A percentile compares a stretch with the other conserved stretches of the same genome.
Evolutionary conservation across 192 early-diverging fungal genomes (phyloP).

Genomic region (Umbelopsis vinacea): DNA sequence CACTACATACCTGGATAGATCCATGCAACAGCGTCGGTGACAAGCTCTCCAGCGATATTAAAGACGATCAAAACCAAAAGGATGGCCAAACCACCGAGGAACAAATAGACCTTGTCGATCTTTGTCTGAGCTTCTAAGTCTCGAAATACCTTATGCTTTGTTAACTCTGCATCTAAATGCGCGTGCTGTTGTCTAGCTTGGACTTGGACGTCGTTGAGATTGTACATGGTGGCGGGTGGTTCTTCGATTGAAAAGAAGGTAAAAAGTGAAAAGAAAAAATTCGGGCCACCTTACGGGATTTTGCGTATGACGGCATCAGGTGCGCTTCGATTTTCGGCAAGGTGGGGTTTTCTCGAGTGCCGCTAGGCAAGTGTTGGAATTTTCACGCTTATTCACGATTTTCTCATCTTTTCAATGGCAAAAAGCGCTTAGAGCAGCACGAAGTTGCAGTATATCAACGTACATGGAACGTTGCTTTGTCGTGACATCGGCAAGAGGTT

Average conservation of each 20-base stretch:
- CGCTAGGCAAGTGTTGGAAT: no score
- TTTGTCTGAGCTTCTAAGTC: constrained; percentile 75
- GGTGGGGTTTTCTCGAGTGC: no score
- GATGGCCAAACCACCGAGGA: constrained; percentile 61
- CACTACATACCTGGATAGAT: constrained; percentile 78
- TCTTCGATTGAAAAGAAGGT: neutral
- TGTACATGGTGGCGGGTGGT: neutral
- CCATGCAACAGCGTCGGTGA: constrained; percentile 87
- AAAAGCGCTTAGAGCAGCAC: no score
- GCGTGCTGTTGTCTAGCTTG: constrained; percentile 17
- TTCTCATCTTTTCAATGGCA: no score
- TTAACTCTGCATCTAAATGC: constrained; percentile 72
- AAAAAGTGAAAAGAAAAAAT: neutral
- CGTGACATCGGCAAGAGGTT: no score
- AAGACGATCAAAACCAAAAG: constrained; percentile 85
- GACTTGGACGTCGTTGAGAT: constrained; percentile 25
- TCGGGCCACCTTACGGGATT: neutral
- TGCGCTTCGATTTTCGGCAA: no score
- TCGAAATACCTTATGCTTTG: constrained; percentile 64
- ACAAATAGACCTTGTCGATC: constrained; percentile 90
- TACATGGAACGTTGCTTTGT: no score
- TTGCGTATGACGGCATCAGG: neutral
- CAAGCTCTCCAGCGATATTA: constrained; percentile 79
- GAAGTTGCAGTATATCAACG: no score
- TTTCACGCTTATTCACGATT: no score